phyloP scores from a whole-genome alignment of 2,329 filamentous ascomycete species.

The Monosporascus sp. region DNA sequence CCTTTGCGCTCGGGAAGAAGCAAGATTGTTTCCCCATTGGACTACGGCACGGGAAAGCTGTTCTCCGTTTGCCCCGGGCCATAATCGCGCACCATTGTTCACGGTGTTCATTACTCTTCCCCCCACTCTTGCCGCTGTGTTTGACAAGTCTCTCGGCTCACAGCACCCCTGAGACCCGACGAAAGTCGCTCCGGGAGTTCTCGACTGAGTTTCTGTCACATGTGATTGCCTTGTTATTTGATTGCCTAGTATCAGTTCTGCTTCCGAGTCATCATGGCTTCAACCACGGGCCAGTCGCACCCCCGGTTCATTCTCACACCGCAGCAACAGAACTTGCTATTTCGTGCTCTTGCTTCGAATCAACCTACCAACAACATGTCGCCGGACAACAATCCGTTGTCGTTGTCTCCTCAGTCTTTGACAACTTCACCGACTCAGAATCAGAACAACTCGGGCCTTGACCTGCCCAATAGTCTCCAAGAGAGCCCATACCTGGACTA shows the following conservation, averaged over 20 bases:
- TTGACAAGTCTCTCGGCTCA: not conserved
- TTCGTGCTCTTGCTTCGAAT: constrained; percentile 72
- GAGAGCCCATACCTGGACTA: constrained; percentile 84
- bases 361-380: constrained; percentile 34
- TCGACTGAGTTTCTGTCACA: not conserved
- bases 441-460: constrained; percentile 34
- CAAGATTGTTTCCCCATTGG: too few species aligned
- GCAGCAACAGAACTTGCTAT: constrained; percentile 70
- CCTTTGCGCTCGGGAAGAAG: too few species aligned
- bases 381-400: constrained; percentile 30
- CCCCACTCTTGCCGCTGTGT: not conserved
- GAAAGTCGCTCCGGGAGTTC: not conserved
- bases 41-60: too few species aligned
- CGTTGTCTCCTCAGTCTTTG: constrained; percentile 44
- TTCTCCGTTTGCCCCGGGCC: not conserved
- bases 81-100: not conserved
- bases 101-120: not conserved
- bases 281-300: constrained; percentile 39
- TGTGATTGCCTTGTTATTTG: constrained; percentile 1
- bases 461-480: constrained; percentile 49
- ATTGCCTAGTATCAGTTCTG: constrained; percentile 1
- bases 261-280: constrained; percentile 40
- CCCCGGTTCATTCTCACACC: constrained; percentile 65
- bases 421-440: constrained; percentile 43
- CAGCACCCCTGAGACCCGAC: not conserved